Percentiles rank a stretch among this genome's conserved stretches.
phyloP scores from a whole-genome alignment of 345 rosid species.

The Reutealis trisperma region DNA sequence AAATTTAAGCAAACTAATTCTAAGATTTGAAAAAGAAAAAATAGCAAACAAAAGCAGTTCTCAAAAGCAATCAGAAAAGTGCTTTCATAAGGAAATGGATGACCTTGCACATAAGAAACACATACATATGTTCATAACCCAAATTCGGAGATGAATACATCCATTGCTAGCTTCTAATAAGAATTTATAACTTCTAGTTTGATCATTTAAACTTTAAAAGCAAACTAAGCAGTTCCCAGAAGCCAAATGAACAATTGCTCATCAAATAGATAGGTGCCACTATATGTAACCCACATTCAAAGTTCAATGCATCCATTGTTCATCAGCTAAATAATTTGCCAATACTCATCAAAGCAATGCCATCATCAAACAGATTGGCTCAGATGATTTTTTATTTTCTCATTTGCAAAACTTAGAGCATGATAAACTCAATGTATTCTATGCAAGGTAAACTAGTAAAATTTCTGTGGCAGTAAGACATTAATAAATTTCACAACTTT shows the following conservation, averaged over 20 bases:
- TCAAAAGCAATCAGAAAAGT: neutral
- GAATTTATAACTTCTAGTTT: no score
- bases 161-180: no score
- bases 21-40: no score
- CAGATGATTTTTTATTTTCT: neutral
- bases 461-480: no score
- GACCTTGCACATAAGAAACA: neutral
- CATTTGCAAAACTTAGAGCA: neutral
- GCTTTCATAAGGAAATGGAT: neutral
- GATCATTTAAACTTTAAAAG: neutral
- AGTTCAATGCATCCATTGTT: neutral
- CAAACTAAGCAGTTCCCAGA: neutral
- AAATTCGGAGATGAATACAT: neutral
- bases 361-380: neutral
- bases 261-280: neutral
- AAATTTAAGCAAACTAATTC: no score
- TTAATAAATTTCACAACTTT: no score
- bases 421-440: neutral
- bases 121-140: neutral
- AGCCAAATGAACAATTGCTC: neutral
- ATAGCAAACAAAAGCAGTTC: no score
- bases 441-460: neutral
- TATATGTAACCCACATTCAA: neutral
- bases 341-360: neutral
- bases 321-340: neutral